A percentile compares a stretch with the other conserved stretches of the same genome.
Conservation (phyloP, 2,329 filamentous ascomycete species). For the Beauveria rudraprayagi region DNA sequence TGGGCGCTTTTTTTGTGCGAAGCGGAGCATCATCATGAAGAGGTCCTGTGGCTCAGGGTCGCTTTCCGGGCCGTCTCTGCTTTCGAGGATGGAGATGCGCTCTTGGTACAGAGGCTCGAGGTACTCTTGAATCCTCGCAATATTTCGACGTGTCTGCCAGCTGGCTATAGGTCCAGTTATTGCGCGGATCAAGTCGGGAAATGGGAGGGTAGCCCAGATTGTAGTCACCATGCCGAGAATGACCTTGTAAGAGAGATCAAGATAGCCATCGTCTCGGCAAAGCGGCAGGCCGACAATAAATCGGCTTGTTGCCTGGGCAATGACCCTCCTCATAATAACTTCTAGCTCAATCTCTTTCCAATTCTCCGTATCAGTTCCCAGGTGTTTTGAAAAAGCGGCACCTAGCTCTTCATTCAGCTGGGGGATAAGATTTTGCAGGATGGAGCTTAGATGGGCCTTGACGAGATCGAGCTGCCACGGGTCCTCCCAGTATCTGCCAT, state of each 20-base stretch:
- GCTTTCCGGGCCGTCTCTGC: slow-evolving; percentile 13
- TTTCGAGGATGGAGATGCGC: slow-evolving; percentile 1
- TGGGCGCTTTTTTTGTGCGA: slow-evolving; percentile 28
- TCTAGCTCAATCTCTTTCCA: not conserved
- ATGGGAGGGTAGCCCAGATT: slow-evolving; percentile 25
- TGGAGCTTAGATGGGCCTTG: slow-evolving; percentile 27
- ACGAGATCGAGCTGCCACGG: slow-evolving; percentile 28
- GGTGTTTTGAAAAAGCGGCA: not conserved
- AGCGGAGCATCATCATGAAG: slow-evolving; percentile 34
- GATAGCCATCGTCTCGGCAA: slow-evolving; percentile 14
- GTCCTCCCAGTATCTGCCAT: slow-evolving; percentile 25
- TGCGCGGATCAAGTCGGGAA: slow-evolving; percentile 15
- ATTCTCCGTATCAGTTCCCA: not conserved
- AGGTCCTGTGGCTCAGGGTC: slow-evolving; percentile 28
- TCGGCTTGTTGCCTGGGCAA: slow-evolving; percentile 14
- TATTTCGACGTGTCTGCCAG: not conserved
- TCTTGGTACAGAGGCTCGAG: not conserved
- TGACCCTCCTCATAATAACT: not conserved
- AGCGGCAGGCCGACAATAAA: slow-evolving; percentile 25
- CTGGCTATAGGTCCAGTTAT: not conserved
- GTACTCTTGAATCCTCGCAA: not conserved
- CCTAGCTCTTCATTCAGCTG: slow-evolving; percentile 26
- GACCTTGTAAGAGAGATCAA: slow-evolving; percentile 17
- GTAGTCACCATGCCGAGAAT: slow-evolving; percentile 22
- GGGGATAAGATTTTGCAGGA: slow-evolving; percentile 26